Evolutionary conservation across 1,139 yeast genomes (phyloP).

Genomic region (Arxiozyma heterogenica): DNA sequence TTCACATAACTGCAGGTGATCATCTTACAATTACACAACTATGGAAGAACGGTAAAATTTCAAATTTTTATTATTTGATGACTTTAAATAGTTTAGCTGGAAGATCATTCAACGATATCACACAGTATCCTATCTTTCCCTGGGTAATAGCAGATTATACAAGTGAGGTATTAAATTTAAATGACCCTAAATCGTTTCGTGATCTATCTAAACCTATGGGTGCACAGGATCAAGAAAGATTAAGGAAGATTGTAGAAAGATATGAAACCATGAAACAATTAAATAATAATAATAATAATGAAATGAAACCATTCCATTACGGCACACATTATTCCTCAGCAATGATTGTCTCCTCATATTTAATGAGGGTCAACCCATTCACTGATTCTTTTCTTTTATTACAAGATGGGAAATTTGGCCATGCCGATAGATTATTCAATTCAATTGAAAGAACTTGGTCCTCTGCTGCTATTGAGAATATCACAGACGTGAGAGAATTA

Average conservation of each 20-base stretch:
- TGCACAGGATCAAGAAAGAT: conserved; percentile 57
- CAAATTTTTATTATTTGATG: conserved; percentile 74
- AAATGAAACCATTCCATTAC: conserved; percentile 69
- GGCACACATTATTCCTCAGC: conserved; percentile 92
- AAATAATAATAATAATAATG: conserved; percentile 40
- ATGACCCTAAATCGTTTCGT: conserved; percentile 51
- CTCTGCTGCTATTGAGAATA: conserved; percentile 67
- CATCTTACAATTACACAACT: conserved; percentile 50
- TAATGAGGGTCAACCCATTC: conserved; percentile 68
- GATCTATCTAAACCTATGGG: conserved; percentile 87
- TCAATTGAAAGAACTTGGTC: conserved; percentile 69
- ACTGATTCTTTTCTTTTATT: conserved; percentile 66
- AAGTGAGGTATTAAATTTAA: conserved; percentile 53
- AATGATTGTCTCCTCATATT: conserved; percentile 75
- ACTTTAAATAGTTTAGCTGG: conserved; percentile 77
- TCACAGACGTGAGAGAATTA: conserved; percentile 78
- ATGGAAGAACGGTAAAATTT: conserved; percentile 69
- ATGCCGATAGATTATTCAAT: conserved; percentile 70
- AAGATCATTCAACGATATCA: conserved; percentile 73
- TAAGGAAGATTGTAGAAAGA: conserved; percentile 54
- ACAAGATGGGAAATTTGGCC: conserved; percentile 84
- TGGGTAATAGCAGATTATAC: conserved; percentile 80
- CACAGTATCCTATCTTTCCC: conserved; percentile 85
- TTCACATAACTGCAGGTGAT: conserved; percentile 21
- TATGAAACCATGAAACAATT: conserved; percentile 57